Evolutionary conservation across 2,329 filamentous ascomycete species (phyloP), one percentile per base, ranked within the genome.

Genomic region (Claviceps digitariae): DNA sequence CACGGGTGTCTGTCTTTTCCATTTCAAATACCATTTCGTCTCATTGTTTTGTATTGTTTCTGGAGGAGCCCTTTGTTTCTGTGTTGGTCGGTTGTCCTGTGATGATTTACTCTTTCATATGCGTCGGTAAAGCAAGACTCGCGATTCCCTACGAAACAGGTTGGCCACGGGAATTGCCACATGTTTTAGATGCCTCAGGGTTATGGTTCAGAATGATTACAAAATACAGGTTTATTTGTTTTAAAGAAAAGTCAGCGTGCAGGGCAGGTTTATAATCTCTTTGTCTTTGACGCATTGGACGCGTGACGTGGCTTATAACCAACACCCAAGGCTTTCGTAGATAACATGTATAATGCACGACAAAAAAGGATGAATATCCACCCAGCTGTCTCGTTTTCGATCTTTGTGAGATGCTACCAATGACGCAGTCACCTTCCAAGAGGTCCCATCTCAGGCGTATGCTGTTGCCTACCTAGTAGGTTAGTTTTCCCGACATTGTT

Each of bases 151-250:
- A 27, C 5, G 4, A 46, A 27, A 46, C 21, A 20, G 12, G 20
- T 27, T 5, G 31, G 36, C 25, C 38, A 40, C 7, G 2, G 31
- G 8, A 17, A 47, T 25, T 25, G 13, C 31, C 47, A 48, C 29
- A 23, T 47, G 36, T 50, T 13, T 49, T 54, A 48, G 47, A 54
- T 54, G 47, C 38, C 23, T 25, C 12, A 50, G 10, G 17, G 15
- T 15, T 47, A 23, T 29, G 36, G 20, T 25, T 38, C 21, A 25
- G 36, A 46, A 34, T 29, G n/a, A 46, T n/a, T n/a, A 5, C 29
- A 8, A 12, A 43, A 10, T 10, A 48, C 10, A 10, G 13, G n/a
- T 31, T 20, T n/a, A 13, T 25, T 25, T 25, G 7, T 45, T 27
- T 43, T 2, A 17, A 13, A 13, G 12, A 7, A n/a, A 17, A 44